Evolutionary conservation across 1,139 yeast species (phyloP).

Genomic region (Lodderomyces oxycetoniae): DNA sequence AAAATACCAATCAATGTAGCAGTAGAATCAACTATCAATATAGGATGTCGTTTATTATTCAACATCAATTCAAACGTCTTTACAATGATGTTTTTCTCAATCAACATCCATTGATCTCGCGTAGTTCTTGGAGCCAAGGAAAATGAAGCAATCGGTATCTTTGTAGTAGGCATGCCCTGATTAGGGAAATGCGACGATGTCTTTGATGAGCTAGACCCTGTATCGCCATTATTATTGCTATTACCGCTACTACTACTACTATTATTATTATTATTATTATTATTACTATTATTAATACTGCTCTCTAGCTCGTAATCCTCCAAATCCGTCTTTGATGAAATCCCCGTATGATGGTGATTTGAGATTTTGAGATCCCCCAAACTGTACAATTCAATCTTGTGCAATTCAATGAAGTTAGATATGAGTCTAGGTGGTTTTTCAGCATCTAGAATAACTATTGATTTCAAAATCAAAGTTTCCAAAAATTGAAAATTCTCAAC

Average conservation of each 20-base stretch:
- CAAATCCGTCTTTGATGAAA: conserved; percentile 8
- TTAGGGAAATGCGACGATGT: conserved; percentile 1
- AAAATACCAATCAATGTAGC: conserved; percentile 76
- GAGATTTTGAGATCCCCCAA: conserved; percentile 43
- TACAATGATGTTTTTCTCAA: conserved; percentile 53
- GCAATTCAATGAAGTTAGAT: conserved; percentile 40
- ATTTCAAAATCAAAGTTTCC: conserved; percentile 55
- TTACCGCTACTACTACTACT: not conserved
- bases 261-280: not conserved
- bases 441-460: conserved; percentile 62
- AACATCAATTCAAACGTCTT: conserved; percentile 58
- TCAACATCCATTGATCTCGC: conserved; percentile 67
- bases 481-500: conserved; percentile 61
- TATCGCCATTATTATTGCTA: conserved; percentile 2
- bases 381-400: conserved; percentile 42
- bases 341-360: conserved; percentile 38
- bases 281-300: too few relatives aligned
- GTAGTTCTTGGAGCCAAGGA: conserved; percentile 23
- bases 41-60: conserved; percentile 61
- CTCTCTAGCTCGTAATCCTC: conserved; percentile 17
- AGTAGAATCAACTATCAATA: conserved; percentile 73
- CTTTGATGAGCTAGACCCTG: not conserved
- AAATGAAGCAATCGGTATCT: conserved; percentile 1
- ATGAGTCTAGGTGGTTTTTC: conserved; percentile 63
- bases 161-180: not conserved